Base-by-base conservation (phyloP, 2,329 filamentous ascomycete species). In the Bipolaris cookei region DNA sequence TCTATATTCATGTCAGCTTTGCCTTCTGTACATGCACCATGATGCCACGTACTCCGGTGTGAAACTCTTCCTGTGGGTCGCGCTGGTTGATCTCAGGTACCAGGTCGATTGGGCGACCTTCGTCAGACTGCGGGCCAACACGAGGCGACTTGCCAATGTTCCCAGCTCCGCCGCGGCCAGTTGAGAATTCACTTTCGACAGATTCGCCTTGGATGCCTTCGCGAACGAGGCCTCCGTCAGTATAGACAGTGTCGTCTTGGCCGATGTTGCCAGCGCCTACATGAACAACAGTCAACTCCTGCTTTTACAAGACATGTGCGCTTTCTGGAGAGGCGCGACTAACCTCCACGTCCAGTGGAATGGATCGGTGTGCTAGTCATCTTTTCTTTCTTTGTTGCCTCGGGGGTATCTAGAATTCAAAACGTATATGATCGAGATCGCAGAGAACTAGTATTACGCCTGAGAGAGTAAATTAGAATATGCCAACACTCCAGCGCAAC, bases 271-370 rank as follows among this genome's bases (percentile, higher is more conserved):
- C 84, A 59, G 83, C 81, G 62, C 84, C 84, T 86, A 58, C 32
- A 46, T 18, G 28, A 30, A 30, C 23, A 34, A 50, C 34, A 46
- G 45, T 69, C 47, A 65, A 59, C 47, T 32, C 49, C 10, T 32
- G 25, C 18, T 21, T 34, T 38, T 35, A 14, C 30, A 35, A 20
- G 13, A 37, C 8, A 34, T 13, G 16, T 14, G 4, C 6, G 23
- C 11, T 20, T 48, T 21, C 42, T 11, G 11, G 28, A 34, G n/a
- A 20, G 3, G 41, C 13, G 7, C 37, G 21, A 56, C 75, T 57
- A 76, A 85, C 84, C 84, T 74, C 84, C 84, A 62, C 84, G 83
- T 56, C 84, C 84, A 63, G 85, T 85, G 20, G 84, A 86, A 59
- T 82, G 79, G 53, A 83, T 76, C 6, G 77, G 78, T 48, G 60